A percentile compares a stretch with the other conserved stretches of the same genome.
Evolutionary conservation across 2,329 filamentous ascomycete species (phyloP).

Genomic region (Ophiostoma pallidulum): DNA sequence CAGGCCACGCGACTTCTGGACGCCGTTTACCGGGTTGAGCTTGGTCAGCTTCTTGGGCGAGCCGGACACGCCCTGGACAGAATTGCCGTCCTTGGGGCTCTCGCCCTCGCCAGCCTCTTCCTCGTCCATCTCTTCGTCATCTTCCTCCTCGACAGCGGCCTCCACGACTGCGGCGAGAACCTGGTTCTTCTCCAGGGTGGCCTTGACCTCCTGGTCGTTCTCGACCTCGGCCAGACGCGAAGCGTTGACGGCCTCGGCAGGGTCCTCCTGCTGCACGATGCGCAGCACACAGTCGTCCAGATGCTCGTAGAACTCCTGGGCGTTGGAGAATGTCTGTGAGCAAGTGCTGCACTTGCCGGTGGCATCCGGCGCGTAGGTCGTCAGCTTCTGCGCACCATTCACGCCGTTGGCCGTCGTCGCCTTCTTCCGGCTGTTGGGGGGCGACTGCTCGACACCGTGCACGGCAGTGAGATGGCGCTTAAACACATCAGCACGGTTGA

Average conservation of each 20-base stretch:
- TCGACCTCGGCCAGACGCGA: conserved; percentile 57
- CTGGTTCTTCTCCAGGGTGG: conserved; percentile 56
- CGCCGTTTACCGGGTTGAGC: conserved; percentile 45
- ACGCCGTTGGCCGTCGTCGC: conserved; percentile 24
- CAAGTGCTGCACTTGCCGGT: conserved; percentile 96
- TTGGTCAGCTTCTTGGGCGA: conserved; percentile 40
- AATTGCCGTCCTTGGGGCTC: conserved; percentile 24
- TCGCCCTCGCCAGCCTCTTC: conserved; percentile 50
- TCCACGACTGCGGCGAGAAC: conserved; percentile 41
- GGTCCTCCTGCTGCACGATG: conserved; percentile 63
- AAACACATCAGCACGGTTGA: conserved; percentile 92
- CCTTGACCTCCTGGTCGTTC: conserved; percentile 51
- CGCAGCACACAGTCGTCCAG: conserved; percentile 67
- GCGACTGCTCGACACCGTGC: conserved; percentile 85
- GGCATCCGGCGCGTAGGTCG: conserved; percentile 63
- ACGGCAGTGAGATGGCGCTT: conserved; percentile 87
- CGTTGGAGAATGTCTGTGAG: conserved; percentile 79
- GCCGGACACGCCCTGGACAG: conserved; percentile 18
- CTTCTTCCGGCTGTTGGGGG: conserved; percentile 83
- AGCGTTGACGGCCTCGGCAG: conserved; percentile 58
- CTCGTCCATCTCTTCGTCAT: conserved; percentile 38
- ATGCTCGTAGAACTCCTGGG: conserved; percentile 98
- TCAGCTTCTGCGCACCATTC: conserved; percentile 52
- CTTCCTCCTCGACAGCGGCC: conserved; percentile 32
- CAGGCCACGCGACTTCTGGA: conserved; percentile 60